Evolutionary conservation across 345 rosid genomes (phyloP), one percentile per base, ranked within the genome.

Genomic region (Physaria fendleri): DNA sequence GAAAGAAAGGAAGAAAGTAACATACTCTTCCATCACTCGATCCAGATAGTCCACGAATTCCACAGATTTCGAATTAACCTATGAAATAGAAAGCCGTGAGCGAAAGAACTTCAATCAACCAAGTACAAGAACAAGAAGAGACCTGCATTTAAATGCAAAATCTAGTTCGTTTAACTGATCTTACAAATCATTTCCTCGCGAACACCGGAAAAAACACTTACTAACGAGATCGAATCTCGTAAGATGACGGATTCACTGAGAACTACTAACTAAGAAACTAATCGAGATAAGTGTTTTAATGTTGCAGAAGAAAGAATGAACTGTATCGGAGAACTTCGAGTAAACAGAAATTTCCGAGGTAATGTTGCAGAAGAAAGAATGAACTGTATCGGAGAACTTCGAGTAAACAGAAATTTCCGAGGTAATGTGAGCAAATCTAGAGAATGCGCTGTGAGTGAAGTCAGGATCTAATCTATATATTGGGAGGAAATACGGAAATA

Each of bases 11-110:
- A 56, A 58, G 47, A 10, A 30, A 13, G 6, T n/a, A 30, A 13
- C 39, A 24, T 47, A 63, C 74, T 70, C 74, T 62, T 70, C 74
- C 74, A 70, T 70, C n/a, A n/a, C 4, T 62, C 64, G 74, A 69
- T 62, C 20, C 53, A 47, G 69, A 34, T 34, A 37, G 9, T 37
- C 41, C 41, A 13, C 41, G 40, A 17, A 35, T 35, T 35, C 40
- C 13, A n/a, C 40, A 37, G 41, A 37, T 37, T 37, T 6, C 41
- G 6, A n/a, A 37, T 37, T 5, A 14, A 37, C 17, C 41, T 37
- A 17, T 37, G 41, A 37, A 37, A 7, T 16, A n/a, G 23, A 53
- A 35, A 52, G 42, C n/a, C n/a, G n/a, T n/a, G n/a, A n/a, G n/a
- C n/a, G n/a, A n/a, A n/a, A n/a, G n/a, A 29, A 24, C 47, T 58